Evolutionary conservation across 1,284 basidiomycete species (phyloP).

Genomic region (Cronartium ribicola): DNA sequence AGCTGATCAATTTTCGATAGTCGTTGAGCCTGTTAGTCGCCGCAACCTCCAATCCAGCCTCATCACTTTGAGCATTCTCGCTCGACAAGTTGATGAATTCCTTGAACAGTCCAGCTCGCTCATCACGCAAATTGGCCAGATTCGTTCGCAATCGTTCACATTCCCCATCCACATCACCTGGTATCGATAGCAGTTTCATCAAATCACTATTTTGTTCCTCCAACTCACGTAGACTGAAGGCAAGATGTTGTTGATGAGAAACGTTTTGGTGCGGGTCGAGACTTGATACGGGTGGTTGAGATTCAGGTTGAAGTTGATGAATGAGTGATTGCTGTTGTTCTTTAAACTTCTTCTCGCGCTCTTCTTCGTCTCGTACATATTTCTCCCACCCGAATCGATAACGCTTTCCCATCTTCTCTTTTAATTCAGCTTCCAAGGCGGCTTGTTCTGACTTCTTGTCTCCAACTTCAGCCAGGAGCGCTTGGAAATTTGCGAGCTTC

Average conservation of each 20-base stretch:
- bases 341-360: slow-evolving; percentile 61
- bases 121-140: slow-evolving; percentile 62
- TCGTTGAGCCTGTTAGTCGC: slow-evolving; percentile 80
- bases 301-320: slow-evolving; percentile 3
- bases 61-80: slow-evolving; percentile 58
- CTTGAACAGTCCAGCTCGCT: slow-evolving; percentile 67
- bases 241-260: slow-evolving; percentile 34
- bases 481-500: slow-evolving; percentile 59
- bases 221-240: slow-evolving; percentile 30
- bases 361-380: slow-evolving; percentile 81
- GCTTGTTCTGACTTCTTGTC: slow-evolving; percentile 62
- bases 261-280: neutral
- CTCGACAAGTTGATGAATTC: slow-evolving; percentile 73
- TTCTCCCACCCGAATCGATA: slow-evolving; percentile 84
- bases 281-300: neutral
- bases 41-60: slow-evolving; percentile 54
- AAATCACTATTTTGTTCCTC: slow-evolving; percentile 51
- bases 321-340: slow-evolving; percentile 10
- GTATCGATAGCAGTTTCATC: slow-evolving; percentile 47
- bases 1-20: slow-evolving; percentile 76
- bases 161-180: slow-evolving; percentile 54
- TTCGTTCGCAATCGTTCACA: slow-evolving; percentile 65
- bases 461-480: slow-evolving; percentile 64
- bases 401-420: slow-evolving; percentile 69
- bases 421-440: slow-evolving; percentile 65